Base-by-base conservation (phyloP, 2,329 filamentous ascomycete species). In the Aureobasidium namibiae region DNA sequence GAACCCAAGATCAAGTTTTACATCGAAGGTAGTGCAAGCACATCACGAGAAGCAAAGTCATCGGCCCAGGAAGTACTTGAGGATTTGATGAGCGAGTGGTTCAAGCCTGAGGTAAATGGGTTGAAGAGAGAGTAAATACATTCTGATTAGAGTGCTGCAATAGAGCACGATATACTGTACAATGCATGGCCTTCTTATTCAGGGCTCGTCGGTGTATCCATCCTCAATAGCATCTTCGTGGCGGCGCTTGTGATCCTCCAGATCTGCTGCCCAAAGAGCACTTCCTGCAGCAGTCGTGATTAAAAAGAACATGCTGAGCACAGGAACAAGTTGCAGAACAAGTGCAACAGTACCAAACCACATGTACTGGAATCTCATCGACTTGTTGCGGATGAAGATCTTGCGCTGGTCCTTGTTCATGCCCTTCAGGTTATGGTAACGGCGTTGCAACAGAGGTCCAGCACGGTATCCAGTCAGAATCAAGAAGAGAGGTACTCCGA, bases 251-350 rank as follows among this genome's bases (percentile, higher is more conserved):
- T 23, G 76, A 57, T 83, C 78, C 72, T 97, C 92, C 53, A 96
- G 75, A 64, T 87, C 84, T 1, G 86, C 86, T 1, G 85, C 89
- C 92, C 92, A 97, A 36, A 97, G 76, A 1, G 90, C 92, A 44
- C 89, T 87, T 2, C 92, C 94, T 21, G 85, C 84, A 1, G 92
- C 88, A 3, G 89, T 91, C 0, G 92, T 96, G 64, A 99, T 75
- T 39, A 97, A 79, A 71, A 97, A 96, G 69, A 97, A 85, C 80
- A 99, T 95, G n/a, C 89, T 95, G 50, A 96, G 74, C 13, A 92
- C 80, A 1, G 94, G 94, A 9, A 96, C 80, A n/a, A 97, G 80
- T 74, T 96, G 90, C 29, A 97, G 74, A 7, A 59, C 18, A 13
- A 52, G 18, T 9, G 46, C 44, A 4, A 94, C 80, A 0, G 88